Percentiles rank a stretch among this genome's conserved stretches.
phyloP scores from a whole-genome alignment of 2,329 filamentous ascomycete genomes.

The Penicillium janthinellum region DNA sequence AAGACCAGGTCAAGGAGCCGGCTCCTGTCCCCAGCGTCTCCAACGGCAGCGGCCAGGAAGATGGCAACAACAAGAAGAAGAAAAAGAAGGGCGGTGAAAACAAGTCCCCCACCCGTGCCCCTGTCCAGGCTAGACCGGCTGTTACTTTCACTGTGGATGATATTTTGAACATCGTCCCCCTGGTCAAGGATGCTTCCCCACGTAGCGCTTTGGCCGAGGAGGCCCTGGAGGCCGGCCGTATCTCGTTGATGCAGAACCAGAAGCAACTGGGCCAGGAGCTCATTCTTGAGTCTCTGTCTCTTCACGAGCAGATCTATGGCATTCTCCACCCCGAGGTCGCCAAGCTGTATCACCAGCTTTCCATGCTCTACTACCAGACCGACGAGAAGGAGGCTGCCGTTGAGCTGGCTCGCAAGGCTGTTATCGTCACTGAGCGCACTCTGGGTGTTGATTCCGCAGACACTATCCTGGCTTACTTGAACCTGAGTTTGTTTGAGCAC shows the following conservation, averaged over 20 bases:
- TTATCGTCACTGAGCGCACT: constrained; percentile 93
- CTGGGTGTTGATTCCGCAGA: constrained; percentile 91
- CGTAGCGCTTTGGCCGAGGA: constrained; percentile 91
- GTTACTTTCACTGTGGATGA: constrained; percentile 80
- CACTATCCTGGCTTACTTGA: constrained; percentile 92
- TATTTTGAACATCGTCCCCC: constrained; percentile 86
- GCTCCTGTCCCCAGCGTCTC: constrained; percentile 42
- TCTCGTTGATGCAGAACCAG: constrained; percentile 94
- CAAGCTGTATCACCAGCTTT: constrained; percentile 89
- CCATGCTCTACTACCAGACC: constrained; percentile 95
- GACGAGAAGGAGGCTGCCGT: constrained; percentile 96
- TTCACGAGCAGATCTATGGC: constrained; percentile 98
- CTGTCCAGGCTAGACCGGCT: constrained; percentile 49
- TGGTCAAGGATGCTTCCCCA: constrained; percentile 92
- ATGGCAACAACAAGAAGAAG: constrained; percentile 56
- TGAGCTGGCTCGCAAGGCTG: constrained; percentile 92
- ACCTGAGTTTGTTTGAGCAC: constrained; percentile 91
- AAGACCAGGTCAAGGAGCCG: constrained; percentile 42
- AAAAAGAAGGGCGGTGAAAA: constrained; percentile 59
- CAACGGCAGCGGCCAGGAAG: constrained; percentile 39
- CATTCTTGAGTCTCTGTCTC: constrained; percentile 88
- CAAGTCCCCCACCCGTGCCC: constrained; percentile 47
- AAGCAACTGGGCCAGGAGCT: constrained; percentile 95
- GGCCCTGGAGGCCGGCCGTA: constrained; percentile 89
- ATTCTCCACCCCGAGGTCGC: constrained; percentile 96